Conservation (phyloP, 116 monocot genomes). For the Trichopus zeylanicus region DNA sequence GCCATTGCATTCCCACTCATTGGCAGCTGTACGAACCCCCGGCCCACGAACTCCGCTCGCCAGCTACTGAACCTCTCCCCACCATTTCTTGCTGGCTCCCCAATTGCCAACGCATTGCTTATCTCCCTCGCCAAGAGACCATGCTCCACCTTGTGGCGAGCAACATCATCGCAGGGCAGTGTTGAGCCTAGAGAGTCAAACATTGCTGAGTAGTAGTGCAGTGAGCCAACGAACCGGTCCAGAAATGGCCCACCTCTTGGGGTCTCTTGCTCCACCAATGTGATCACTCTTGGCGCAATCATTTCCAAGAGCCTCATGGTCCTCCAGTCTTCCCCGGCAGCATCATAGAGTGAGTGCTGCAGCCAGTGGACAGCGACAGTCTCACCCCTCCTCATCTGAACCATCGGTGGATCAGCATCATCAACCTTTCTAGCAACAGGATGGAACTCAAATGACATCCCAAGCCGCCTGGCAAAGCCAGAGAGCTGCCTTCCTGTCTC, state of each 20-base stretch:
- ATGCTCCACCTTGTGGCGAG: slow-evolving; percentile 23
- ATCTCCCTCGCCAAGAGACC: slow-evolving; percentile 33
- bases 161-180: slow-evolving; percentile 7
- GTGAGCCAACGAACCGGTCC: slow-evolving; percentile 25
- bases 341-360: slow-evolving; percentile 36
- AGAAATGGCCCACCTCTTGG: slow-evolving; percentile 16
- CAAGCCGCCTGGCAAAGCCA: slow-evolving; percentile 28
- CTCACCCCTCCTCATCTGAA: slow-evolving; percentile 16
- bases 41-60: slow-evolving; percentile 12
- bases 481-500: slow-evolving; percentile 37
- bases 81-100: slow-evolving; percentile 16
- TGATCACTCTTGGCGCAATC: slow-evolving; percentile 24
- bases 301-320: slow-evolving; percentile 20
- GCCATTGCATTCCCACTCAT: slow-evolving; percentile 25
- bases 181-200: slow-evolving; percentile 38
- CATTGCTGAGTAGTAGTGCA: slow-evolving; percentile 37
- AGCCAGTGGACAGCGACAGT: slow-evolving; percentile 49
- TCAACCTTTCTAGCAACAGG: slow-evolving; percentile 13
- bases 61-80: slow-evolving; percentile 18
- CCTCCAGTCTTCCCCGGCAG: slow-evolving; percentile 14
- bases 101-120: slow-evolving; percentile 13
- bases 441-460: slow-evolving; percentile 38
- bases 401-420: slow-evolving; percentile 7
- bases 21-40: slow-evolving; percentile 23
- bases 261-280: slow-evolving; percentile 41